Base-by-base conservation (phyloP, 371 early-diverging fungal genomes). In the Syncephalastrum racemosum region DNA sequence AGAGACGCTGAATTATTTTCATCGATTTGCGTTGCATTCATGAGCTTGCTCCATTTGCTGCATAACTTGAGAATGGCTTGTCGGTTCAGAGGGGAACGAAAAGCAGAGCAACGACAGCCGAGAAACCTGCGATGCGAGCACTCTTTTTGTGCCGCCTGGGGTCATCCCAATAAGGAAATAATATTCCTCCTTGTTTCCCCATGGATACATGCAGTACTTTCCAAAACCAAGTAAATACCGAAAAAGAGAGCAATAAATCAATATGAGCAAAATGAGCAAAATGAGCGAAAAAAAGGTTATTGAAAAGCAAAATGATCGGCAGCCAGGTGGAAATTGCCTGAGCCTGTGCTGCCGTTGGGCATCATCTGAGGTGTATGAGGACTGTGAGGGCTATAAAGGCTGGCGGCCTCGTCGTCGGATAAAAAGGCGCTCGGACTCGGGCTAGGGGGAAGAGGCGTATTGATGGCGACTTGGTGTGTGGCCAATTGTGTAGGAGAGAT, bases 381-480 rank as follows among this genome's bases (percentile, higher is more conserved):
- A 18, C 64, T 63, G 25, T 58, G 64, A 27, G 64, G 64, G 27
- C 64, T 58, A 23, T 55, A 55, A 31, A 55, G 31, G 43, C 55
- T 48, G 45, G 50, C 44, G 44, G 57, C 57, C 36, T 63, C 64
- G 27, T 63, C 64, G 25, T 63, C 64, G 13, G 64, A 63, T 53
- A 62, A 47, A 42, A 62, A 57, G 14, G 62, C 53, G 40, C 57
- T 56, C 0, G 56, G 62, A 43, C 62, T 62, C 10, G 62, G 62
- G 22, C 62, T 62, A 19, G 62, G 62, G 31, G 61, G 61, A 27
- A 60, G 50, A n/a, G 61, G 56, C 13, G 56, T 56, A 49, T 56
- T 56, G 18, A 56, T 46, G n/a, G 56, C 56, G 13, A 48, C 19
- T 40, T 47, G 56, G 41, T 56, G 24, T 13, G 56, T 39, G 36